phyloP scores from a whole-genome alignment of 2,329 filamentous ascomycete genomes.

The Arthrobotrys entomopaga region DNA sequence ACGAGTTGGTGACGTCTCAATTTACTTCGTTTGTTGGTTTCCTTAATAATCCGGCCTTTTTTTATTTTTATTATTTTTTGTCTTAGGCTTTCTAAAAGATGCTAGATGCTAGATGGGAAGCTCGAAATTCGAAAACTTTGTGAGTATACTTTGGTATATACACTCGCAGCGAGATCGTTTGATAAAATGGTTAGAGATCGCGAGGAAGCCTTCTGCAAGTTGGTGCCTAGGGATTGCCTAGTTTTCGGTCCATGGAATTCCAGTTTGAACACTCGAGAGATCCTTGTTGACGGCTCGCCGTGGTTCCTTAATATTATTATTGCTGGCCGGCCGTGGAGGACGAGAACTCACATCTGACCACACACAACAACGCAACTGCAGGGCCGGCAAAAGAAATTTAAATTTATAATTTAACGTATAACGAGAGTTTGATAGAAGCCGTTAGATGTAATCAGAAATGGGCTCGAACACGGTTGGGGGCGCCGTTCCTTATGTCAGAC shows the following conservation, averaged over 20 bases:
- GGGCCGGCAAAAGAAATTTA: constrained; percentile 28
- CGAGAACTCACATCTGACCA: constrained; percentile 32
- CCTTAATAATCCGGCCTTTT: background rate
- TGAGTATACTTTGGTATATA: background rate
- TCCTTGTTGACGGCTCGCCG: constrained; percentile 39
- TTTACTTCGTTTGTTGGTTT: background rate
- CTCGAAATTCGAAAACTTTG: background rate
- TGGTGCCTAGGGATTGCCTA: constrained; percentile 50
- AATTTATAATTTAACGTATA: constrained; percentile 11
- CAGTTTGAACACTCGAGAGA: constrained; percentile 32
- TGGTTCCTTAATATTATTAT: constrained; percentile 33
- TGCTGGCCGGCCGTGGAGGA: constrained; percentile 2
- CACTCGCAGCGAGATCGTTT: background rate
- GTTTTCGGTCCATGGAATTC: constrained; percentile 42
- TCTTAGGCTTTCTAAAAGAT: too few species aligned
- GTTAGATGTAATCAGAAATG: constrained; percentile 50
- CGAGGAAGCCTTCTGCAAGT: constrained; percentile 47
- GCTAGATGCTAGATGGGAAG: background rate
- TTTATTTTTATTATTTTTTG: constrained; percentile 9
- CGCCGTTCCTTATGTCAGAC: constrained; percentile 47
- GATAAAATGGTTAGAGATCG: constrained; percentile 28
- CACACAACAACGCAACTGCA: constrained; percentile 50
- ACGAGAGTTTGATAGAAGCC: constrained; percentile 29
- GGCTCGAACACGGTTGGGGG: constrained; percentile 41
- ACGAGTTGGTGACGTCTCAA: background rate